These are phyloP conservation scores for Collybia nuda DNA, from an alignment of 768 basidiomycete genomes.

Conservation along the genomic window DNA sequence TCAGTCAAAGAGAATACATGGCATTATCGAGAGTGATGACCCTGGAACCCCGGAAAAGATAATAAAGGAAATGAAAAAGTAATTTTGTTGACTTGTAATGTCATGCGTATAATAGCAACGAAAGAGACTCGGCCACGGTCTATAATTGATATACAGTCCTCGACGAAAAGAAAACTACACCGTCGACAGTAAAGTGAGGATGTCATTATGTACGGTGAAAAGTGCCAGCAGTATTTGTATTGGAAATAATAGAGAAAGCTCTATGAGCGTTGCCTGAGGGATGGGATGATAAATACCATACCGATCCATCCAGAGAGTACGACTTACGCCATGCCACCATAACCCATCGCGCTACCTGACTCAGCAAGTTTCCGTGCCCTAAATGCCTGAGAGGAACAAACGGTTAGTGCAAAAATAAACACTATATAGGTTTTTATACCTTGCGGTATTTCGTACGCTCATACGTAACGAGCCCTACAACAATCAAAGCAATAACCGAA, in stretches of 20 bases:
- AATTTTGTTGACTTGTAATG: too few relatives aligned
- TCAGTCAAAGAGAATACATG: too few relatives aligned
- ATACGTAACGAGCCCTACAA: slow-evolving; percentile 82
- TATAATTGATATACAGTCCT: too few relatives aligned
- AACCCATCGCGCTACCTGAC: slow-evolving; percentile 54
- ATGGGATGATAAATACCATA: background rate
- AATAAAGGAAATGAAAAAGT: too few relatives aligned
- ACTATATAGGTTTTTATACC: slow-evolving; percentile 39
- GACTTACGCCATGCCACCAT: slow-evolving; percentile 53
- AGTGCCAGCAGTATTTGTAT: slow-evolving; percentile 9
- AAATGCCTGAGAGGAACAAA: slow-evolving; percentile 53
- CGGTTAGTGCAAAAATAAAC: background rate
- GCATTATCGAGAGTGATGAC: too few relatives aligned
- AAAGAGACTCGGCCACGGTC: too few relatives aligned
- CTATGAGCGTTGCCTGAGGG: slow-evolving; percentile 15
- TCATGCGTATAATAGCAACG: too few relatives aligned
- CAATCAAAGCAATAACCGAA: slow-evolving; percentile 77
- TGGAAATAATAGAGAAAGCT: slow-evolving; percentile 8
- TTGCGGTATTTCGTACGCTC: slow-evolving; percentile 87
- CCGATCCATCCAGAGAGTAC: background rate
- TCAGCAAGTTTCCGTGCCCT: slow-evolving; percentile 73
- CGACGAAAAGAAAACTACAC: too few relatives aligned
- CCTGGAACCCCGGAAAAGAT: too few relatives aligned
- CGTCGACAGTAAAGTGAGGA: too few relatives aligned
- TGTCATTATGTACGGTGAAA: slow-evolving; percentile 7